phyloP scores from a whole-genome alignment of 1,139 yeast species.

The Casaregolazyma lundiana region DNA sequence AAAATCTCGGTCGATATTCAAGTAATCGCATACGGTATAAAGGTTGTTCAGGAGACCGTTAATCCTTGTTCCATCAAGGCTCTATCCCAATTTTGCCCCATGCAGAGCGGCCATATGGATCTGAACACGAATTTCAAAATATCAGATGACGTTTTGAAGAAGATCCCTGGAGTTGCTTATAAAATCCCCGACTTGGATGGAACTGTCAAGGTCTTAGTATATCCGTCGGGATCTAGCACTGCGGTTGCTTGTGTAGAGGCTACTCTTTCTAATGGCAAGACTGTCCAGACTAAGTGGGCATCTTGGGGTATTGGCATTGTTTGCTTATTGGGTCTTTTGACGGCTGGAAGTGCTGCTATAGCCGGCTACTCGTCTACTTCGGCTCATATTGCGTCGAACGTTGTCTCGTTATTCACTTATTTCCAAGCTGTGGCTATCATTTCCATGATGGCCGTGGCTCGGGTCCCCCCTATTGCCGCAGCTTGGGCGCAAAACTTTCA shows the following conservation, averaged over 20 bases:
- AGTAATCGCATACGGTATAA: conserved; percentile 82
- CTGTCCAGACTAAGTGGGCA: conserved; percentile 92
- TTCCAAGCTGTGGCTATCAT: conserved; percentile 92
- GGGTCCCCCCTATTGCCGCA: conserved; percentile 94
- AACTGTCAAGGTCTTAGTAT: conserved; percentile 67
- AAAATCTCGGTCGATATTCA: conserved; percentile 63
- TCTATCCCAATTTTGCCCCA: conserved; percentile 64
- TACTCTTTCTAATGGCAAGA: conserved; percentile 76
- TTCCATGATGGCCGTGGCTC: conserved; percentile 92
- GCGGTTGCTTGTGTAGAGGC: conserved; percentile 94
- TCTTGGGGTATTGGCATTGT: conserved; percentile 97
- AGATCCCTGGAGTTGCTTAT: conserved; percentile 79
- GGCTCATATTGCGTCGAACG: conserved; percentile 93
- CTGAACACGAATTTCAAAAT: conserved; percentile 49
- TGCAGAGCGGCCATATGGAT: conserved; percentile 82
- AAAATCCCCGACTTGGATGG: conserved; percentile 95
- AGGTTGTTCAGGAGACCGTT: conserved; percentile 50
- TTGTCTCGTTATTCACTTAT: conserved; percentile 86
- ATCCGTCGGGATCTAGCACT: conserved; percentile 38
- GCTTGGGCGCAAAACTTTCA: conserved; percentile 97
- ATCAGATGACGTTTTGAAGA: conserved; percentile 37
- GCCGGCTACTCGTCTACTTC: conserved; percentile 91
- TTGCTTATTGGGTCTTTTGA: conserved; percentile 78
- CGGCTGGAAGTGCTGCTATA: conserved; percentile 82
- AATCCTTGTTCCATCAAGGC: conserved; percentile 55